These are phyloP conservation scores for Boechera divaricarpa DNA, from an alignment of 345 rosid species.

Conservation along the genomic window DNA sequence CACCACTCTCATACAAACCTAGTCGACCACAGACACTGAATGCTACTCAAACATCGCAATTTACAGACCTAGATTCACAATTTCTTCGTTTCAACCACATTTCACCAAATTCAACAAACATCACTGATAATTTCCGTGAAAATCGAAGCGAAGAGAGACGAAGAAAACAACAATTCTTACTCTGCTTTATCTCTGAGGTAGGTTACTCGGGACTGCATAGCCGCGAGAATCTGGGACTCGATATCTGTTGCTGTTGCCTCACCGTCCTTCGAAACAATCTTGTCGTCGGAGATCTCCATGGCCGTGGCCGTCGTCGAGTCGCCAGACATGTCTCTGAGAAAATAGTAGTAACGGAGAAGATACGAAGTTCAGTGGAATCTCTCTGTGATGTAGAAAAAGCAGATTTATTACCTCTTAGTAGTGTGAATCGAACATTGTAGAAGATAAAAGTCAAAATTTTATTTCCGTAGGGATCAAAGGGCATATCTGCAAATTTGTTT, in stretches of 20 bases:
- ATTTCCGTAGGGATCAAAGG: no score
- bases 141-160: background rate
- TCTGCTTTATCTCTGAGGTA: slow-evolving; percentile 76
- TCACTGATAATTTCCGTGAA: background rate
- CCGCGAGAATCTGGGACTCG: slow-evolving; percentile 65
- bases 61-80: background rate
- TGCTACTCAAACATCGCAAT: background rate
- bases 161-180: slow-evolving; percentile 41
- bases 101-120: background rate
- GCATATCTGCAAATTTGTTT: no score
- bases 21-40: background rate
- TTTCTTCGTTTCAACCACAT: background rate
- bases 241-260: slow-evolving; percentile 34
- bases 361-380: background rate
- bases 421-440: background rate
- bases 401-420: background rate
- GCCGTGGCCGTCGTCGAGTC: slow-evolving; percentile 33
- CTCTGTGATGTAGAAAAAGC: background rate
- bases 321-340: slow-evolving; percentile 42
- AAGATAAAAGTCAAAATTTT: no score
- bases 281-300: slow-evolving; percentile 16
- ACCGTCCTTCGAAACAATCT: slow-evolving; percentile 30
- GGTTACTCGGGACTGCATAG: slow-evolving; percentile 71
- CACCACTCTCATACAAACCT: background rate
- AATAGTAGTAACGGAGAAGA: background rate